Conservation (phyloP, 2,329 filamentous ascomycete species). For the Apiospora rasikravindrae region DNA sequence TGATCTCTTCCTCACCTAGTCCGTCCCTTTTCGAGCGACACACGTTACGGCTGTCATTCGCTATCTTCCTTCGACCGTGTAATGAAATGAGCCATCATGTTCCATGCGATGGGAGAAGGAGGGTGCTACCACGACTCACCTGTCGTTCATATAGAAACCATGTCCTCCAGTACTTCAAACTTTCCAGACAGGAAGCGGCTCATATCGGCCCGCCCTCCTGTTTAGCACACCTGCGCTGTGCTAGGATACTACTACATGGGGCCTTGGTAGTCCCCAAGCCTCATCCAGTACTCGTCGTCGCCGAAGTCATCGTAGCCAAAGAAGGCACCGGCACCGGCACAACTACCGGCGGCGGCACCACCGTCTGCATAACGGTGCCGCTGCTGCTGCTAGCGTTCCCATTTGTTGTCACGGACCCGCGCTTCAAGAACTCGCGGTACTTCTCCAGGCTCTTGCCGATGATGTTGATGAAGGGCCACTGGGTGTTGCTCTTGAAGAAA, state of each 20-base stretch:
- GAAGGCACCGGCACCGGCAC: not conserved
- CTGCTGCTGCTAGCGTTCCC: not conserved
- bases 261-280: not conserved
- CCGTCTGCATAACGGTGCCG: not conserved
- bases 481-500: conserved; percentile 53
- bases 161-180: too few species aligned
- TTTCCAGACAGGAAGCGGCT: not conserved
- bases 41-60: too few species aligned
- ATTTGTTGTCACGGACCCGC: not conserved
- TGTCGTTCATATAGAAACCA: too few species aligned
- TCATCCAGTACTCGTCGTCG: not conserved
- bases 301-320: not conserved
- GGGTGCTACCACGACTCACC: too few species aligned
- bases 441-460: conserved; percentile 47
- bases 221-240: not conserved
- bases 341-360: not conserved
- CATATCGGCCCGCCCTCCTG: not conserved
- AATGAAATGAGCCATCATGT: too few species aligned
- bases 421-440: conserved; percentile 37
- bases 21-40: too few species aligned
- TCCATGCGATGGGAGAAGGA: too few species aligned
- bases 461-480: conserved; percentile 54
- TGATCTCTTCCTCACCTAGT: too few species aligned
- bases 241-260: not conserved
- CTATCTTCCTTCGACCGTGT: too few species aligned